These are phyloP conservation scores for Colletotrichum graminicola DNA, from an alignment of 2,329 filamentous ascomycete genomes.

Conservation along the genomic window DNA sequence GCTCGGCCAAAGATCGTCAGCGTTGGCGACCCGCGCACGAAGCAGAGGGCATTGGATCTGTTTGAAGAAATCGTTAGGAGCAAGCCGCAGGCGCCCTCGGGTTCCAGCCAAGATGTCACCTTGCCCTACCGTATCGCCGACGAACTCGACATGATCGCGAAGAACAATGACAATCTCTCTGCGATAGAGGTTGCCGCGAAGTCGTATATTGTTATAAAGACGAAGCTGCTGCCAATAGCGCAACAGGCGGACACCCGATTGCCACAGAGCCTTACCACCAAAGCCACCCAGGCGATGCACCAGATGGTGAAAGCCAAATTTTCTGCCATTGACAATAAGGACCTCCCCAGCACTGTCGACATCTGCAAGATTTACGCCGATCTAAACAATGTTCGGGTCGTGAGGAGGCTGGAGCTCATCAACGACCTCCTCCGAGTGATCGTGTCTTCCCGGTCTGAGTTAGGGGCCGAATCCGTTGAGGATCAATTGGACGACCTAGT, in stretches of 20 bases:
- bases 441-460: not conserved
- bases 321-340: not conserved
- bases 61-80: constrained; percentile 41
- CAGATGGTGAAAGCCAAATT: constrained; percentile 30
- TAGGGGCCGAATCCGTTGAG: constrained; percentile 6
- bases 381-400: not conserved
- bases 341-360: constrained; percentile 26
- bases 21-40: not conserved
- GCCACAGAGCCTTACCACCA: constrained; percentile 11
- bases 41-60: constrained; percentile 37
- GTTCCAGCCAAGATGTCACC: constrained; percentile 6
- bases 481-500: constrained; percentile 48
- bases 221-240: constrained; percentile 13
- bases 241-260: not conserved
- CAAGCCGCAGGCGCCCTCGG: constrained; percentile 1
- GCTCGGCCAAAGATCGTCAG: not conserved
- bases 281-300: constrained; percentile 2
- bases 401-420: constrained; percentile 28
- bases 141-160: constrained; percentile 20
- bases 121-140: constrained; percentile 20
- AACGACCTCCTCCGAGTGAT: constrained; percentile 26
- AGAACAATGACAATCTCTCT: constrained; percentile 5
- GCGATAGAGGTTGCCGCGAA: constrained; percentile 1
- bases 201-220: constrained; percentile 14
- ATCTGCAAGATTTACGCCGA: constrained; percentile 38